Conservation (phyloP, 768 basidiomycete species). For the Leccinum uliginosum region DNA sequence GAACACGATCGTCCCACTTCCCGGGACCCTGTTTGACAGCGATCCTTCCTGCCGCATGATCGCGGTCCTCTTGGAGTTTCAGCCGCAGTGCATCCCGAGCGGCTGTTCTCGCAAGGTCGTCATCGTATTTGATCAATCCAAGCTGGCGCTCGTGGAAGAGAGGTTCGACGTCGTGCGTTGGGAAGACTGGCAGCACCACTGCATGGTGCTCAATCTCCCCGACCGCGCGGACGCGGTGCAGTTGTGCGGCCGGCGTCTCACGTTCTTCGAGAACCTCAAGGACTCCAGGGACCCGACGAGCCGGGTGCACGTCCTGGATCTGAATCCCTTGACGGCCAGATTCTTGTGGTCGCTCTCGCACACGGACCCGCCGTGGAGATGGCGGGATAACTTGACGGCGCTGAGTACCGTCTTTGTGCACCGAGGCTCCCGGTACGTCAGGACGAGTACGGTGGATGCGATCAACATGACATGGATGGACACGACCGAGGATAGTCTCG, state of each 20-base stretch:
- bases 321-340: slow-evolving; percentile 25
- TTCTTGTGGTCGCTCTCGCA: slow-evolving; percentile 26
- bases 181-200: slow-evolving; percentile 48
- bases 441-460: slow-evolving; percentile 40
- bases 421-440: slow-evolving; percentile 24
- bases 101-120: slow-evolving; percentile 40
- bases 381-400: slow-evolving; percentile 23
- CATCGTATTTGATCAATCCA: slow-evolving; percentile 51
- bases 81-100: slow-evolving; percentile 32
- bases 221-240: slow-evolving; percentile 28
- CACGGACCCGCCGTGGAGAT: slow-evolving; percentile 28
- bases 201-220: slow-evolving; percentile 32
- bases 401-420: slow-evolving; percentile 29
- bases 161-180: slow-evolving; percentile 47
- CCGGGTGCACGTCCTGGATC: slow-evolving; percentile 28
- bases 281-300: slow-evolving; percentile 16
- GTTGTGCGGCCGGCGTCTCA: slow-evolving; percentile 28
- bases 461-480: slow-evolving; percentile 46
- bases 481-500: slow-evolving; percentile 58
- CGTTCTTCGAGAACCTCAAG: slow-evolving; percentile 29
- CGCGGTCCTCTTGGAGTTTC: slow-evolving; percentile 40
- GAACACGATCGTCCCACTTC: slow-evolving; percentile 31
- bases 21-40: slow-evolving; percentile 51
- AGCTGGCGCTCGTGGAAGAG: slow-evolving; percentile 41
- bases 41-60: slow-evolving; percentile 50